phyloP scores from a whole-genome alignment of 345 rosid genomes.

The Punica granatum region DNA sequence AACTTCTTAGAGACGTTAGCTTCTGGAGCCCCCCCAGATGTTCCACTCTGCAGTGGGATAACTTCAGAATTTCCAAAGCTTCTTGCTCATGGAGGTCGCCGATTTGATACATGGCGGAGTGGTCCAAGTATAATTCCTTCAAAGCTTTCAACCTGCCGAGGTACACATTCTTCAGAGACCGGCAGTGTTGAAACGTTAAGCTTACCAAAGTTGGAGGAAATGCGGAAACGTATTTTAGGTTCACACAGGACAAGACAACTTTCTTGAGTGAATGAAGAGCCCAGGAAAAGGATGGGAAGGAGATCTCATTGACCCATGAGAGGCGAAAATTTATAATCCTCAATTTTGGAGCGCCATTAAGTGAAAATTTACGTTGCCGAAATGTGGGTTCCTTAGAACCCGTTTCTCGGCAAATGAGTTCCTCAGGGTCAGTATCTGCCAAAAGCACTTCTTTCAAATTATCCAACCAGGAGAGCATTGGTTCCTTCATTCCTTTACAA shows the following conservation, averaged over 20 bases:
- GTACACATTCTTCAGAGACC: not conserved
- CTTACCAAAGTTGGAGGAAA: not conserved
- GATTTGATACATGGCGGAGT: not conserved
- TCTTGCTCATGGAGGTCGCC: not conserved
- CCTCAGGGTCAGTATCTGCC: not conserved
- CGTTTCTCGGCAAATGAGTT: not conserved
- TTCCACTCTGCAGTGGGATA: not conserved
- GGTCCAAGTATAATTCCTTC: not conserved
- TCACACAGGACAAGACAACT: not conserved
- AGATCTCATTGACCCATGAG: not conserved
- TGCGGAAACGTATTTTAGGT: not conserved
- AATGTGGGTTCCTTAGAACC: not conserved
- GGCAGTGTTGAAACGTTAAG: not conserved
- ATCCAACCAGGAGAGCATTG: not conserved
- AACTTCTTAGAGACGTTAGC: not conserved
- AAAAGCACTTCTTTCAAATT: not conserved
- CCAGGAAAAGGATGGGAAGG: not conserved
- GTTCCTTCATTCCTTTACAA: not conserved
- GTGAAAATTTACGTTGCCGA: not conserved
- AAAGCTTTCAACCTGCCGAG: not conserved
- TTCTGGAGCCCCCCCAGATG: not conserved
- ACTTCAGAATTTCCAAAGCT: slow-evolving; percentile 1
- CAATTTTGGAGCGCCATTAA: not conserved
- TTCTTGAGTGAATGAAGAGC: not conserved
- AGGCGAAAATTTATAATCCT: not conserved